Evolutionary conservation across 169 alveolate species (phyloP).

Genomic region (Cryptosporidium ryanae): DNA sequence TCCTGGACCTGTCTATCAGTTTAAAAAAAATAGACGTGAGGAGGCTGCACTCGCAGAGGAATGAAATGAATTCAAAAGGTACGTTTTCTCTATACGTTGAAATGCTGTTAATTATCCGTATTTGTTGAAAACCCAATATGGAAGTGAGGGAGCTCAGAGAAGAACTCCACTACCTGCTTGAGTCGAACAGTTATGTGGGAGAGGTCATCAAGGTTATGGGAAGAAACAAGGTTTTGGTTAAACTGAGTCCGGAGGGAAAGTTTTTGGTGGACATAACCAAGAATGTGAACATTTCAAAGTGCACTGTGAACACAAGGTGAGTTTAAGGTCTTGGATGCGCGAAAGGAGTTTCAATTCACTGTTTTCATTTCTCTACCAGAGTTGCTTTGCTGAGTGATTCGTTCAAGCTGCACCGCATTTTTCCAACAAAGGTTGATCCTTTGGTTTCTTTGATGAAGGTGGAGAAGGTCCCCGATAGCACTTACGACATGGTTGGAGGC

Average conservation of each 20-base stretch:
- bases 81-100: neutral
- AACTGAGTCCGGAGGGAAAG: constrained; percentile 97
- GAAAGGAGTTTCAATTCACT: neutral
- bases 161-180: constrained; percentile 92
- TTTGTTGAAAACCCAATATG: neutral
- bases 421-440: constrained; percentile 99
- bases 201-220: constrained; percentile 99
- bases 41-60: constrained; percentile 97
- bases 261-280: constrained; percentile 94
- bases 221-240: constrained; percentile 95
- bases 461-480: constrained; percentile 99
- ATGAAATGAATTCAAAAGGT: constrained; percentile 95
- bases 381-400: constrained; percentile 86
- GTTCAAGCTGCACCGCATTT: constrained; percentile 92
- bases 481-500: constrained; percentile 99
- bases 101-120: neutral
- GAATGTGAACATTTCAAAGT: constrained; percentile 91
- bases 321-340: neutral
- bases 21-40: constrained; percentile 82
- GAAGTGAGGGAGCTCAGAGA: constrained; percentile 93
- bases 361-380: constrained; percentile 28
- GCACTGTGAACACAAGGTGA: constrained; percentile 93
- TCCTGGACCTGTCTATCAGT: constrained; percentile 18
- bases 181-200: constrained; percentile 97
- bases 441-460: constrained; percentile 99